These are phyloP conservation scores for Penicillium sclerotigenum DNA, from an alignment of 2,329 filamentous ascomycete species.

Conservation along the genomic window DNA sequence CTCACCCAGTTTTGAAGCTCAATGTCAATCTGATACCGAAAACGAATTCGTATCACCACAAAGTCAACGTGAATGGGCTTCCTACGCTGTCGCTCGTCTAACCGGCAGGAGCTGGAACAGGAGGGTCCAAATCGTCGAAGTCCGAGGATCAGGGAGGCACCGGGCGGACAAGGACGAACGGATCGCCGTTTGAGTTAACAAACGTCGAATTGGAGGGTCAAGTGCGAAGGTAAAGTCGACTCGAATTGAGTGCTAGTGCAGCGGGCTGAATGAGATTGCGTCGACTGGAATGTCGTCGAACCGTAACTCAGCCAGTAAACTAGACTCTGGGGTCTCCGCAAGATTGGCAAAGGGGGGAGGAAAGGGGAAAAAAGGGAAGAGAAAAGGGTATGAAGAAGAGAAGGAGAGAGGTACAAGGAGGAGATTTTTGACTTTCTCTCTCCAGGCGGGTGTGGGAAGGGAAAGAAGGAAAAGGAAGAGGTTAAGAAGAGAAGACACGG, in stretches of 20 bases:
- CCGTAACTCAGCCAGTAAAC: constrained; percentile 32
- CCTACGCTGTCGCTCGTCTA: constrained; percentile 39
- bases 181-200: constrained; percentile 41
- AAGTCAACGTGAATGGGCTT: constrained; percentile 4
- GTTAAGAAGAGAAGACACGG: constrained; percentile 25
- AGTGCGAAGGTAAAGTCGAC: constrained; percentile 39
- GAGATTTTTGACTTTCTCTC: constrained; percentile 39
- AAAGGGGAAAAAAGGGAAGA: constrained; percentile 19
- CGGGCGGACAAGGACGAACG: constrained; percentile 27
- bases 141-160: constrained; percentile 31
- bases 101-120: constrained; percentile 40
- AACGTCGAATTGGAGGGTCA: constrained; percentile 39
- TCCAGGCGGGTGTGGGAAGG: constrained; percentile 43
- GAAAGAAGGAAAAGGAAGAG: constrained; percentile 32
- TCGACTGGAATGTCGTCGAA: constrained; percentile 26
- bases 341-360: constrained; percentile 31
- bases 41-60: constrained; percentile 9
- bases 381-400: constrained; percentile 28
- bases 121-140: constrained; percentile 31
- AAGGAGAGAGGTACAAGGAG: constrained; percentile 35
- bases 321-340: constrained; percentile 41
- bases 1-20: constrained; percentile 19
- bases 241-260: constrained; percentile 38
- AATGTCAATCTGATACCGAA: constrained; percentile 18
- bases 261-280: constrained; percentile 27